A percentile compares a stretch with the other conserved stretches of the same genome.
Evolutionary conservation across 2,329 filamentous ascomycete species (phyloP).

Genomic region (Graphiopsis chlorocephala): DNA sequence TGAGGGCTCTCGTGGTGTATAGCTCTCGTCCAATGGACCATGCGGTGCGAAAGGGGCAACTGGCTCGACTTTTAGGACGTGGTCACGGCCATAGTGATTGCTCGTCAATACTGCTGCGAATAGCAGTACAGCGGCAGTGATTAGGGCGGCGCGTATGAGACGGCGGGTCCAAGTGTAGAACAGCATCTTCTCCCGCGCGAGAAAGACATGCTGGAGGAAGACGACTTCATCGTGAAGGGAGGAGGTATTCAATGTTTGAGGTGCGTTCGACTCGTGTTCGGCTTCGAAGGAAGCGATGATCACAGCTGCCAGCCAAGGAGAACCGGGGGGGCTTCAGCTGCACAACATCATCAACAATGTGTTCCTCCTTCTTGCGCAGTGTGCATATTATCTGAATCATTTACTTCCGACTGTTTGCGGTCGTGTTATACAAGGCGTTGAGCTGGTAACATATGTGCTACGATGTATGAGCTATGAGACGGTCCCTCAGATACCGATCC

Average conservation of each 20-base stretch:
- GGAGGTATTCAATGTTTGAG: no score
- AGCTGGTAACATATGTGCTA: neutral
- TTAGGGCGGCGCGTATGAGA: neutral
- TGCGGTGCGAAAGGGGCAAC: neutral
- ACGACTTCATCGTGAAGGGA: neutral
- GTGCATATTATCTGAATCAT: neutral
- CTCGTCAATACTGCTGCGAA: neutral
- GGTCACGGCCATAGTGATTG: neutral
- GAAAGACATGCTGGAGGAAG: neutral
- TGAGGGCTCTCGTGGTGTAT: neutral
- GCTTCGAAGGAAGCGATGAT: constrained; percentile 3
- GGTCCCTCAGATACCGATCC: constrained; percentile 5
- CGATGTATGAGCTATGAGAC: constrained; percentile 5
- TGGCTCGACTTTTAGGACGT: neutral
- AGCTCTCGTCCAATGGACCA: neutral
- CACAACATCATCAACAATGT: no score
- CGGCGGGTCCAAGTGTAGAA: neutral
- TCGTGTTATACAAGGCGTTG: neutral
- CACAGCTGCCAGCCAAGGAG: constrained; percentile 1
- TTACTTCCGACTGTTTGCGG: neutral
- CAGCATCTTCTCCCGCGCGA: neutral
- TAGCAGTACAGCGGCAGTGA: neutral
- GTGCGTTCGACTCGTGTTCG: neutral
- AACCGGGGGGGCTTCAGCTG: neutral
- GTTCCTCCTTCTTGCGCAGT: neutral